Evolutionary conservation across 768 basidiomycete genomes (phyloP).

Genomic region (Phlegmacium glaucopus): DNA sequence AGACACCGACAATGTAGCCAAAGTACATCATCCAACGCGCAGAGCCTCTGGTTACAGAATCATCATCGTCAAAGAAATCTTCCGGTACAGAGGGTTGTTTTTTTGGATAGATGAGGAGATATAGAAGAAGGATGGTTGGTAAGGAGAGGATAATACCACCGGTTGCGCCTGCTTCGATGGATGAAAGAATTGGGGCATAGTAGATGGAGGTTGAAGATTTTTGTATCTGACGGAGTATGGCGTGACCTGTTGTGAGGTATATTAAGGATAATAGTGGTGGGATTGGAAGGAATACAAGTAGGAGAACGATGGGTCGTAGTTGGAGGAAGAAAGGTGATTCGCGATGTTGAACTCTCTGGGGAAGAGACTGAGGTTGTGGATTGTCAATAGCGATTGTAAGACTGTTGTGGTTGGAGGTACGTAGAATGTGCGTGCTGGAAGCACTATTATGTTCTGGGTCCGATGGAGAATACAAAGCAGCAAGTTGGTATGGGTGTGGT

Average conservation of each 20-base stretch:
- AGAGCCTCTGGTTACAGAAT: constrained; percentile 6
- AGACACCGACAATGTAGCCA: constrained; percentile 13
- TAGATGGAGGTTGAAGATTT: constrained; percentile 14
- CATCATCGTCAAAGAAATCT: constrained; percentile 35
- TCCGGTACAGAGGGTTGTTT: constrained; percentile 19
- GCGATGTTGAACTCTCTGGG: constrained; percentile 1
- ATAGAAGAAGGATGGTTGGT: constrained; percentile 29
- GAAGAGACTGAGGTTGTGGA: neutral
- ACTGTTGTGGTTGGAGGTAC: too few relatives aligned
- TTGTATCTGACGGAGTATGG: constrained; percentile 22
- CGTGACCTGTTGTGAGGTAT: constrained; percentile 28
- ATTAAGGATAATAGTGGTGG: constrained; percentile 30
- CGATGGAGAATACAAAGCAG: constrained; percentile 12
- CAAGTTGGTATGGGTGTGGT: constrained; percentile 21
- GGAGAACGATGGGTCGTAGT: constrained; percentile 15
- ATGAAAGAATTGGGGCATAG: constrained; percentile 22
- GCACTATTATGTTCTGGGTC: constrained; percentile 2
- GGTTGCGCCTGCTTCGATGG: constrained; percentile 29
- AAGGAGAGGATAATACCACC: constrained; percentile 32
- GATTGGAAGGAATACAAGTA: constrained; percentile 28
- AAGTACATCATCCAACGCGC: constrained; percentile 10
- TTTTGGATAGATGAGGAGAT: constrained; percentile 24
- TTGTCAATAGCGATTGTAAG: too few relatives aligned
- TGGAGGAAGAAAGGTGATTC: constrained; percentile 10
- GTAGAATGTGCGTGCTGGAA: too few relatives aligned